Evolutionary conservation across 108 stramenopile genomes (phyloP).

Genomic region (Cafeteria roenbergensis): DNA sequence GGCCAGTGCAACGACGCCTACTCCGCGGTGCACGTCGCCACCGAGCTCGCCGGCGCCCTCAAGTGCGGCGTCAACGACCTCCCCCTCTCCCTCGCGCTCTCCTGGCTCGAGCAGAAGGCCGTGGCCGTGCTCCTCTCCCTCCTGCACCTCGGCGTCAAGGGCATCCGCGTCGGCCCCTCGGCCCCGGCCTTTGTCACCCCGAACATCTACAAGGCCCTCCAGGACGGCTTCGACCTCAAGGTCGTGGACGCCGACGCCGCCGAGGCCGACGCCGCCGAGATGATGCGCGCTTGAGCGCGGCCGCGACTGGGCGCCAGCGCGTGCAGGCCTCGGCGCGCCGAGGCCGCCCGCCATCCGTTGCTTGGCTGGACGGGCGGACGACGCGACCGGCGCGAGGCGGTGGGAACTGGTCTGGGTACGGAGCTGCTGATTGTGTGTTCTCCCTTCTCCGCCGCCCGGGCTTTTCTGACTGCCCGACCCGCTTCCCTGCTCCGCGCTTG

Average conservation of each 20-base stretch:
- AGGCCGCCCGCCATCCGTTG: too few species aligned
- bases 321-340: too few species aligned
- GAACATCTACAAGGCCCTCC: constrained; percentile 45
- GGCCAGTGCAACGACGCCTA: constrained; percentile 71
- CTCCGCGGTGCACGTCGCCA: constrained; percentile 60
- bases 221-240: constrained; percentile 55
- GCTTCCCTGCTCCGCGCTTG: too few species aligned
- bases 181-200: constrained; percentile 59
- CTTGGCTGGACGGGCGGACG: too few species aligned
- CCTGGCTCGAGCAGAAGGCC: constrained; percentile 60
- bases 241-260: constrained; percentile 41
- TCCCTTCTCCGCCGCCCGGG: too few species aligned
- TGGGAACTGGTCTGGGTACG: too few species aligned
- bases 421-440: too few species aligned
- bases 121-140: constrained; percentile 62
- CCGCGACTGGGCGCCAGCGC: too few species aligned
- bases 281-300: too few species aligned
- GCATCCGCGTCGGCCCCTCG: constrained; percentile 60
- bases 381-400: too few species aligned
- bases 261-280: constrained; percentile 28
- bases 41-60: constrained; percentile 61
- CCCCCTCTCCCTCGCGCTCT: constrained; percentile 36
- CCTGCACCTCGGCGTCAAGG: constrained; percentile 59
- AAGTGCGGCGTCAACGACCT: constrained; percentile 58
- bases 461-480: too few species aligned